Evolutionary conservation across 805 yeast species (phyloP), one percentile per base, ranked within the genome.

Genomic region (Saccharomycopsis synnaedendra): DNA sequence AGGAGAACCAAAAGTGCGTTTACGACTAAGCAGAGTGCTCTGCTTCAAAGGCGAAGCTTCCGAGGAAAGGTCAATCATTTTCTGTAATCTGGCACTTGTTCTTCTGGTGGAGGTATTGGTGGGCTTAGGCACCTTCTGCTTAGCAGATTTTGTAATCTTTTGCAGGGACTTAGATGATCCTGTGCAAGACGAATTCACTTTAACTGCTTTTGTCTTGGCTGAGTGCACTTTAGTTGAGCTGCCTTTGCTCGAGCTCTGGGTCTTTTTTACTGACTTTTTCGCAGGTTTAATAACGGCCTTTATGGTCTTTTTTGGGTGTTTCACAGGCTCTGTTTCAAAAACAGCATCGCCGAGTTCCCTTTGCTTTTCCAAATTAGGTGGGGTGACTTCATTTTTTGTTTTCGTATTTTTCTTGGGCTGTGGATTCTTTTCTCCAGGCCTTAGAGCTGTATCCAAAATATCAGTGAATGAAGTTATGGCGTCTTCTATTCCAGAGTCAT

Each of bases 401-500:
- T 19, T 19, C 19, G 19, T 19, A 2, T 19, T 19, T 19, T 19
- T 19, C 19, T 19, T 19, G 19, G 19, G 19, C 19, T 19, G 19
- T 19, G 19, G 19, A 19, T 19, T 19, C 19, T 19, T 19, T 19
- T 19, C 19, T 19, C 19, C 19, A 19, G 19, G 19, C 19, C 19
- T 19, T 19, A 19, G 19, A 19, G 19, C 19, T 19, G 19, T 19
- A 19, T 19, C 19, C 19, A 19, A 19, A 19, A 19, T 19, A 19
- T 19, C 19, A 19, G 19, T 19, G 19, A 19, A 19, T 19, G 8
- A 11, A 5, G 30, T 47, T 29, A 44, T 31, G n/a, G 33, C 41
- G 11, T 28, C 33, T 32, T 46, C 47, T 30, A 36, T 6, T 27
- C 47, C 51, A 5, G 35, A 42, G 30, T 47, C 46, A 28, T 11